Percentiles rank a stretch among this genome's conserved stretches.
These are phyloP conservation scores for Lachnellula suecica DNA, from an alignment of 2,329 filamentous ascomycete species.

Conservation along the genomic window DNA sequence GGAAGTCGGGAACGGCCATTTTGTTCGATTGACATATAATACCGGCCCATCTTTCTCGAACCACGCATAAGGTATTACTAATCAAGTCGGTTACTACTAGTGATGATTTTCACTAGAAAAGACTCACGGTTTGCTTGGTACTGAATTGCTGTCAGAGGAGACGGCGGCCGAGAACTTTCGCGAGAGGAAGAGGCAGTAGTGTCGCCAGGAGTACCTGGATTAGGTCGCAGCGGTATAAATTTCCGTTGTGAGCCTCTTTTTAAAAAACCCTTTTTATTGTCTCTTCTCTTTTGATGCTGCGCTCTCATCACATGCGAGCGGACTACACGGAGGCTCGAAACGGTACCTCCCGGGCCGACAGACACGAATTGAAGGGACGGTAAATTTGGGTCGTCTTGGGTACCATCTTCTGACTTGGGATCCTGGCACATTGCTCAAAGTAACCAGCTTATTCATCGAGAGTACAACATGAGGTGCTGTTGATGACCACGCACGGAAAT, in stretches of 20 bases:
- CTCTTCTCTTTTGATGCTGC: slow-evolving; percentile 9
- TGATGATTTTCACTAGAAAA: not conserved
- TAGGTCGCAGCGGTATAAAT: slow-evolving; percentile 3
- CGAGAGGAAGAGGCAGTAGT: not conserved
- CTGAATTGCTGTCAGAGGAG: not conserved
- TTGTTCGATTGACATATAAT: slow-evolving; percentile 9
- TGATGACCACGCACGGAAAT: not conserved
- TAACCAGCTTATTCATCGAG: not conserved
- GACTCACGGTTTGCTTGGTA: not conserved
- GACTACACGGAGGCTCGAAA: slow-evolving; percentile 3
- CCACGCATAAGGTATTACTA: slow-evolving; percentile 17
- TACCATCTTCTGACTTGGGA: not conserved
- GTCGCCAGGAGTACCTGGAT: not conserved
- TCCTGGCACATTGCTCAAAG: not conserved
- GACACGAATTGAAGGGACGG: slow-evolving; percentile 10
- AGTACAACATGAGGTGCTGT: not conserved
- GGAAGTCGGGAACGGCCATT: slow-evolving; percentile 9
- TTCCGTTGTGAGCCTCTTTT: slow-evolving; percentile 1
- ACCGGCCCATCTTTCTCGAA: slow-evolving; percentile 11
- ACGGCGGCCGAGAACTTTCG: not conserved
- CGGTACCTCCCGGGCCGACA: slow-evolving; percentile 4
- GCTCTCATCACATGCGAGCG: slow-evolving; percentile 12
- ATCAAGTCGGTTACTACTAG: not conserved
- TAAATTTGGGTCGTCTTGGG: not conserved
- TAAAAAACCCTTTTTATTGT: not conserved